These are phyloP conservation scores for Petunia hybrid DNA, from an alignment of 305 asterid genomes.

Conservation along the genomic window DNA sequence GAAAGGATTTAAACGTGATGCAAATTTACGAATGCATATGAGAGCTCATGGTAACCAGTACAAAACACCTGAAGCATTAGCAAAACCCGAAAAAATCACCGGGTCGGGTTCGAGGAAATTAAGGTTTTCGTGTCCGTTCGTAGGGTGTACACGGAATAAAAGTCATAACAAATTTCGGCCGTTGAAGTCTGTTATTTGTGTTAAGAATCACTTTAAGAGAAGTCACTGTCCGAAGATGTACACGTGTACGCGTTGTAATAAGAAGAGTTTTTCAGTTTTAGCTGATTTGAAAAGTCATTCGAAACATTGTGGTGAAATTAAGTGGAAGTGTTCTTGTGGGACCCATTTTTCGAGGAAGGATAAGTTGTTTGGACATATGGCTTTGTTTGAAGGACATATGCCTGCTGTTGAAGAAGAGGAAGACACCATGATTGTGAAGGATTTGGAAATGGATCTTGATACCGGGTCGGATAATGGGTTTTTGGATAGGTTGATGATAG, in stretches of 20 bases:
- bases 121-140: constrained; percentile 80
- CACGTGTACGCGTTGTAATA: constrained; percentile 69
- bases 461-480: constrained; percentile 28
- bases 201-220: constrained; percentile 91
- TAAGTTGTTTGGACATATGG: constrained; percentile 87
- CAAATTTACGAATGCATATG: constrained; percentile 97
- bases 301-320: constrained; percentile 86
- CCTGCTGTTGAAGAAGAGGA: constrained; percentile 63
- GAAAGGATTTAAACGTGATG: constrained; percentile 91
- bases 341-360: constrained; percentile 85
- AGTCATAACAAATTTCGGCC: constrained; percentile 75
- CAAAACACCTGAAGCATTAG: constrained; percentile 79
- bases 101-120: constrained; percentile 37
- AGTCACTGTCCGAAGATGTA: constrained; percentile 94
- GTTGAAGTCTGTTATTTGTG: constrained; percentile 72
- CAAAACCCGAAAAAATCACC: constrained; percentile 58
- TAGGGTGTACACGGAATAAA: constrained; percentile 78
- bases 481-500: constrained; percentile 56
- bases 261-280: constrained; percentile 79
- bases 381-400: constrained; percentile 90
- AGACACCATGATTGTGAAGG: constrained; percentile 24
- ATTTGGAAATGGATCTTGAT: constrained; percentile 28
- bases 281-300: constrained; percentile 91
- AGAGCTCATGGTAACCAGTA: constrained; percentile 86
- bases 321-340: constrained; percentile 89